A percentile compares a stretch with the other conserved stretches of the same genome.
Conservation (phyloP, 2,329 filamentous ascomycete genomes). For the Acephala macrosclerotiorum region DNA sequence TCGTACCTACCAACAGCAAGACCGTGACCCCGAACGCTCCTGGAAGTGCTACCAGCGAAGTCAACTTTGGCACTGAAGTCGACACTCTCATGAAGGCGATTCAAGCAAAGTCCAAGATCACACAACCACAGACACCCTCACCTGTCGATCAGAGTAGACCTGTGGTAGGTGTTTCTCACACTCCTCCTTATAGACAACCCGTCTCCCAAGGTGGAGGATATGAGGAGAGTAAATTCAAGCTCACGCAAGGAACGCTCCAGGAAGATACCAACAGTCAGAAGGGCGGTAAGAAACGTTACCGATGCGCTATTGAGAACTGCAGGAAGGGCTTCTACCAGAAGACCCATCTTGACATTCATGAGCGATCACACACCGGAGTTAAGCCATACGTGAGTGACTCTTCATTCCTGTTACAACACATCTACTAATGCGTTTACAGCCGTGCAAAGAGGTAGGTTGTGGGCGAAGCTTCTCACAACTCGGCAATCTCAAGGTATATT, state of each 20-base stretch:
- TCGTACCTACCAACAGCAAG: slow-evolving; percentile 27
- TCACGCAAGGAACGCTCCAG: slow-evolving; percentile 35
- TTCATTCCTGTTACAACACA: slow-evolving; percentile 30
- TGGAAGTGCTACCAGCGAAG: slow-evolving; percentile 43
- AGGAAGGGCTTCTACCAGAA: slow-evolving; percentile 87
- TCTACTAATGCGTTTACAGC: slow-evolving; percentile 33
- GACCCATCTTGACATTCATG: slow-evolving; percentile 91
- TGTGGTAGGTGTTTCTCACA: slow-evolving; percentile 41
- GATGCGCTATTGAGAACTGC: slow-evolving; percentile 78
- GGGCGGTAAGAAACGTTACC: slow-evolving; percentile 65
- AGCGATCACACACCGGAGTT: slow-evolving; percentile 84
- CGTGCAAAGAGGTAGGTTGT: slow-evolving; percentile 76
- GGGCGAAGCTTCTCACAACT: slow-evolving; percentile 85
- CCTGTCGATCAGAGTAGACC: slow-evolving; percentile 33
- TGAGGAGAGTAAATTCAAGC: slow-evolving; percentile 32
- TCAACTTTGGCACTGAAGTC: slow-evolving; percentile 80
- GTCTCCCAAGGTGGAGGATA: slow-evolving; percentile 15
- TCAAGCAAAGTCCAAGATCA: slow-evolving; percentile 66
- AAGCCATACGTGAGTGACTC: slow-evolving; percentile 80
- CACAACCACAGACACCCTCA: slow-evolving; percentile 42
- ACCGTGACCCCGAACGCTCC: slow-evolving; percentile 22
- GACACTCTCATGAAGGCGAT: slow-evolving; percentile 91
- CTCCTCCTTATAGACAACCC: slow-evolving; percentile 42
- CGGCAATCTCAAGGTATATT: slow-evolving; percentile 81
- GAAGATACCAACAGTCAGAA: slow-evolving; percentile 28